A percentile compares a stretch with the other conserved stretches of the same genome.
These are phyloP conservation scores for Phellopilus nigrolimitatus DNA, from an alignment of 1,284 basidiomycete species.

Conservation along the genomic window DNA sequence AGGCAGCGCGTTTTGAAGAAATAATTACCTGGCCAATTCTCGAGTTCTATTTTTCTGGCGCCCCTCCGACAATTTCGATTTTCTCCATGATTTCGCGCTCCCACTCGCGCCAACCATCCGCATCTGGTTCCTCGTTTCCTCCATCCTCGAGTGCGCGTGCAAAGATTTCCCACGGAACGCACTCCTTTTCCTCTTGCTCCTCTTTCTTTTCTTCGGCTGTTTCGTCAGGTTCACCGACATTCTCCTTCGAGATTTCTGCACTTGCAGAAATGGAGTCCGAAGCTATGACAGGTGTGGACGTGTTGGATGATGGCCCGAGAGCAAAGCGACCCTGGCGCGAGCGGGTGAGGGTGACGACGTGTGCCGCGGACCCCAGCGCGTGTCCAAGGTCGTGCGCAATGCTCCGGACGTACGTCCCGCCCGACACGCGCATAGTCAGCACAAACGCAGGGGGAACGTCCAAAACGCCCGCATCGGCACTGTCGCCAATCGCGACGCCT, in stretches of 20 bases:
- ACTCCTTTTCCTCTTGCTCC: constrained; percentile 36
- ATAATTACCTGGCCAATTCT: too few relatives aligned
- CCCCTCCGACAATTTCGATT: constrained; percentile 50
- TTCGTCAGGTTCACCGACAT: constrained; percentile 27
- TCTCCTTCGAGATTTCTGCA: too few relatives aligned
- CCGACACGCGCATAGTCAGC: constrained; percentile 86
- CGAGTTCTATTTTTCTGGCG: too few relatives aligned
- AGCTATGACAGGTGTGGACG: constrained; percentile 1
- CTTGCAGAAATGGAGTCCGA: too few relatives aligned
- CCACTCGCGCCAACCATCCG: constrained; percentile 66
- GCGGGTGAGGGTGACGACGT: constrained; percentile 85
- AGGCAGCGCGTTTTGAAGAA: too few relatives aligned
- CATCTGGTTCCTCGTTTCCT: constrained; percentile 43
- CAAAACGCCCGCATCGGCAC: constrained; percentile 31
- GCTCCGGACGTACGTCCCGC: constrained; percentile 95
- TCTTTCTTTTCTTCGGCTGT: too few relatives aligned
- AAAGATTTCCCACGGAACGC: constrained; percentile 80
- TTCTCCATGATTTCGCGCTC: constrained; percentile 63
- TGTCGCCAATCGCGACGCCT: not conserved
- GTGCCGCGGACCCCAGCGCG: constrained; percentile 79
- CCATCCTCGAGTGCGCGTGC: constrained; percentile 53
- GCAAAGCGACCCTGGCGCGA: constrained; percentile 81
- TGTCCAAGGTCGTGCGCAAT: constrained; percentile 89
- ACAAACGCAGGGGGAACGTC: constrained; percentile 75
- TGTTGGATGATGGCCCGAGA: constrained; percentile 33